A percentile compares a stretch with the other conserved stretches of the same genome.
Evolutionary conservation across 169 alveolate species (phyloP).

Genomic region (Amoebophrya sp.): DNA sequence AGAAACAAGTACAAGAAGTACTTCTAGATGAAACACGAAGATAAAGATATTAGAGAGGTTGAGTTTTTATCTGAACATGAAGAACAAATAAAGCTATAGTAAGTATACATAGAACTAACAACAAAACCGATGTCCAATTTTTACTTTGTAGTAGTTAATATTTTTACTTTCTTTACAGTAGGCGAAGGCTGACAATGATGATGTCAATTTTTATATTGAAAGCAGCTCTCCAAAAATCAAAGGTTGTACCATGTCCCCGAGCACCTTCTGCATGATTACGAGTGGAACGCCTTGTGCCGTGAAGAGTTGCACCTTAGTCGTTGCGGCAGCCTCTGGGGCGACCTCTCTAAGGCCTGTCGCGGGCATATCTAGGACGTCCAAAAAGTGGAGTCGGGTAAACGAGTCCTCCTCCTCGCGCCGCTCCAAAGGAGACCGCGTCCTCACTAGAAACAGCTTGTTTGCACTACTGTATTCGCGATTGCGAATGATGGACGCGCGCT

Average conservation of each 20-base stretch:
- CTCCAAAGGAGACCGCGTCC: not conserved
- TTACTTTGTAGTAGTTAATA: too few species aligned
- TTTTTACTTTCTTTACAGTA: too few species aligned
- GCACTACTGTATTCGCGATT: not conserved
- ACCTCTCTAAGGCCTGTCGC: not conserved
- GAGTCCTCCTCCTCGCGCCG: not conserved
- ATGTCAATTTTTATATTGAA: too few species aligned
- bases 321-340: not conserved
- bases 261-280: slow-evolving; percentile 16
- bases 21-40: too few species aligned
- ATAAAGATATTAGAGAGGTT: too few species aligned
- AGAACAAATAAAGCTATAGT: too few species aligned
- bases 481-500: not conserved
- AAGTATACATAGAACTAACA: too few species aligned
- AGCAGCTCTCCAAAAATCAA: too few species aligned
- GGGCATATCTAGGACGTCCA: not conserved
- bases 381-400: not conserved
- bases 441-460: not conserved
- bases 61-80: too few species aligned
- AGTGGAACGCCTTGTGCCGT: not conserved
- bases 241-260: slow-evolving; percentile 2
- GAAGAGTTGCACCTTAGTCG: slow-evolving; percentile 16
- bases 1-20: too few species aligned
- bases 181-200: too few species aligned
- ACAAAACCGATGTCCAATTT: too few species aligned